Percentiles rank a stretch among this genome's conserved stretches.
Evolutionary conservation across 2,329 filamentous ascomycete genomes (phyloP).

Genomic region (Beauveria asiatica): DNA sequence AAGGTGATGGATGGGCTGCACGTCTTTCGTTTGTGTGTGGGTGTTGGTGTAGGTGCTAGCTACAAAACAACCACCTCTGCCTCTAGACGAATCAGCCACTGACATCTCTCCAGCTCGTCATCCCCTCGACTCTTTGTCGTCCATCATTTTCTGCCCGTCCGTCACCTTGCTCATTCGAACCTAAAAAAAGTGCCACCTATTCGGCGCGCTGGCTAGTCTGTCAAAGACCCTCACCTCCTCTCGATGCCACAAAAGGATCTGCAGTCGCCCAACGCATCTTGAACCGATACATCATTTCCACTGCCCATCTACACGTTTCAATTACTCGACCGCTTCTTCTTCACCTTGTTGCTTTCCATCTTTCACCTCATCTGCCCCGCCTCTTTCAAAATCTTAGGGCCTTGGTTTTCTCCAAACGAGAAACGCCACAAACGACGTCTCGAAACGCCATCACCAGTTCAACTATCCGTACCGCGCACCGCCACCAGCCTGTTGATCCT

Average conservation of each 20-base stretch:
- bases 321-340: conserved; percentile 1
- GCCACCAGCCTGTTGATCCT: neutral
- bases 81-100: neutral
- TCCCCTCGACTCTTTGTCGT: neutral
- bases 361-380: neutral
- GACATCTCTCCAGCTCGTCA: neutral
- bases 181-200: neutral
- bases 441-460: neutral
- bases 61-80: neutral
- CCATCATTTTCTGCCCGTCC: neutral
- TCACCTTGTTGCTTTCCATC: neutral
- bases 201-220: neutral
- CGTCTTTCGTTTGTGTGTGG: too few relatives aligned
- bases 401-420: neutral
- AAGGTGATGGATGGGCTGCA: too few relatives aligned
- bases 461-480: neutral
- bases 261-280: conserved; percentile 1
- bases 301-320: neutral
- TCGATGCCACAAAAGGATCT: neutral
- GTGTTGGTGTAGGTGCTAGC: too few relatives aligned
- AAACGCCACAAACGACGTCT: neutral
- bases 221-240: neutral
- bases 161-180: neutral
- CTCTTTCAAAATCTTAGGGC: neutral
- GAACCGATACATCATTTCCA: neutral